Percentiles rank a stretch among this genome's conserved stretches.
Evolutionary conservation across 2,329 filamentous ascomycete genomes (phyloP).

Genomic region (Didymella exigua): DNA sequence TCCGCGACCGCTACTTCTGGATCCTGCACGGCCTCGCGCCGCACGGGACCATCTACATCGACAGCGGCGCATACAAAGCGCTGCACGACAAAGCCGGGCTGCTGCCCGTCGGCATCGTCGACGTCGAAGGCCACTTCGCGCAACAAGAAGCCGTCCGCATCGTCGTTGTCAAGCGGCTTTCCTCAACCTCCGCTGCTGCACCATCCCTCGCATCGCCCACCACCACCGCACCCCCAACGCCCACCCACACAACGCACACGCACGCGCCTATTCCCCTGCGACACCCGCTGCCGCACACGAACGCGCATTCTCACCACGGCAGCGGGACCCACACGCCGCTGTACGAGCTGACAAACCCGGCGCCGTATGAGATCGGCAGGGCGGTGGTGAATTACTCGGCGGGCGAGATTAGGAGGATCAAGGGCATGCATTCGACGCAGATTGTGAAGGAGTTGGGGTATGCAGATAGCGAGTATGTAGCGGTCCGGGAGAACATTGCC

Average conservation of each 20-base stretch:
- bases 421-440: slow-evolving; percentile 80
- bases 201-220: neutral
- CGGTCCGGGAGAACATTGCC: slow-evolving; percentile 84
- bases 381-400: slow-evolving; percentile 94
- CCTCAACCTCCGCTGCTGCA: slow-evolving; percentile 1
- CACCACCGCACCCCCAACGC: neutral
- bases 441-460: slow-evolving; percentile 84
- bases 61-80: slow-evolving; percentile 83
- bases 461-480: slow-evolving; percentile 93
- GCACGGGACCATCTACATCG: slow-evolving; percentile 90
- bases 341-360: slow-evolving; percentile 44
- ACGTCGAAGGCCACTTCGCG: slow-evolving; percentile 84
- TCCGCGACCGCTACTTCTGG: slow-evolving; percentile 96
- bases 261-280: slow-evolving; percentile 28
- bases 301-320: slow-evolving; percentile 1
- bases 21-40: slow-evolving; percentile 89
- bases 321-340: slow-evolving; percentile 18
- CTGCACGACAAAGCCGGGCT: slow-evolving; percentile 83
- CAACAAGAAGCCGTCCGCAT: slow-evolving; percentile 92
- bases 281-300: slow-evolving; percentile 23
- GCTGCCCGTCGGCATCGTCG: slow-evolving; percentile 87
- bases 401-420: slow-evolving; percentile 80
- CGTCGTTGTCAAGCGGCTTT: slow-evolving; percentile 71
- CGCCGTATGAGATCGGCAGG: slow-evolving; percentile 75
- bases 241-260: slow-evolving; percentile 23